Evolutionary conservation across 2,329 filamentous ascomycete species (phyloP), one percentile per base, ranked within the genome.

Genomic region (Zarea fungicola): DNA sequence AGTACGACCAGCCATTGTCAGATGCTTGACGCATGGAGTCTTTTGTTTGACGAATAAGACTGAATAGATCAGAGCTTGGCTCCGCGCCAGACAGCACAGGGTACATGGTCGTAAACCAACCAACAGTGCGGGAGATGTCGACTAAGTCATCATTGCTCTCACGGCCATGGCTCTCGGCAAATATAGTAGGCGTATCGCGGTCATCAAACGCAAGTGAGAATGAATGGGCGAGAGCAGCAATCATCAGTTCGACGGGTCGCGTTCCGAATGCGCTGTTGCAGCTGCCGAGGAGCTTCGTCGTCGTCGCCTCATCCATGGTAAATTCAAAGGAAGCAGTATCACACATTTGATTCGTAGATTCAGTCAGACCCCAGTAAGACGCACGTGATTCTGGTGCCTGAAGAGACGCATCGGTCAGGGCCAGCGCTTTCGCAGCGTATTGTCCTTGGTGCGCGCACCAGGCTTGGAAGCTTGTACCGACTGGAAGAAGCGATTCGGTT

Each of bases 71-170:
- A n/a, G 7, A 6, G 31, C 11, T n/a, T 8, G 13, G 31, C 31
- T 6, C 31, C 6, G 7, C 16, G 31, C 13, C 14, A 34, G 31
- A 10, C 2, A 62, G 56, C 0, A 70, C 31, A 0, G 71, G 71
- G n/a, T 58, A 63, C 11, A 74, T 58, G 0, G 68, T 69, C 1
- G 72, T 73, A 48, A 74, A 74, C 71, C 71, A 75, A 5, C 72
- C 72, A 0, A 74, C 66, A 0, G 69, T 73, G 1, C 60, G 52
- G 0, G 70, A 67, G 2, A 68, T 52, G 41, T 74, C 65, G 8
- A 69, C 53, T 1, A 35, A 23, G 2, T 55, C 23, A 22, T 61
- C 58, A 58, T 61, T 65, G 1, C 63, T 50, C 25, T 74, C 69
- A 7, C 72, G 61, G 2, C 71, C 72, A 21, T 74, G 71, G 0